Conservation (phyloP, 768 basidiomycete species). For the Pulveroboletus sp. region DNA sequence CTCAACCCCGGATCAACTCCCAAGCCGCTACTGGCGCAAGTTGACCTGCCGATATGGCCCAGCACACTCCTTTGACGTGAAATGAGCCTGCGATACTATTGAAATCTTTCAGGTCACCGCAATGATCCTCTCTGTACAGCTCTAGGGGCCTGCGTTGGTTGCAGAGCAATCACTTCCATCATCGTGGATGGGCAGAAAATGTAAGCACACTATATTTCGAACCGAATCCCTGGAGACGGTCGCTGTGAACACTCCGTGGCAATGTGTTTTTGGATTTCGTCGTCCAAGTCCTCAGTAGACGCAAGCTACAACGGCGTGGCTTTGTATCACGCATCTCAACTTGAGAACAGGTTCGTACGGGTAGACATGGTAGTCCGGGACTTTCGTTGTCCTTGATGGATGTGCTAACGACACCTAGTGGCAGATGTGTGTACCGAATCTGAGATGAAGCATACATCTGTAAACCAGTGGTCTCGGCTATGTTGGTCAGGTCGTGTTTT, state of each 20-base stretch:
- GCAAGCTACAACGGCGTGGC: neutral
- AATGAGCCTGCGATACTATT: neutral
- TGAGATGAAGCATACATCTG: neutral
- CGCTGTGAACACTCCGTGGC: neutral
- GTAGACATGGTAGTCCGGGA: neutral
- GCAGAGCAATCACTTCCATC: neutral
- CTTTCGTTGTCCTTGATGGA: neutral
- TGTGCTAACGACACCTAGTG: slow-evolving; percentile 9
- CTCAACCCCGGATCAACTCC: neutral
- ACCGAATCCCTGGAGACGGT: neutral
- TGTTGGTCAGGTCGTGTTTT: too few species aligned
- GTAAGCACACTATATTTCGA: neutral
- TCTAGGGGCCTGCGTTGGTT: neutral
- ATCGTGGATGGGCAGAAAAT: neutral
- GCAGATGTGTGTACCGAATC: neutral
- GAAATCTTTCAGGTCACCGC: neutral
- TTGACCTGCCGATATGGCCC: neutral
- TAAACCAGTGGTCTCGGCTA: too few species aligned
- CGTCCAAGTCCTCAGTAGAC: neutral
- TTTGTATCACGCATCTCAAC: neutral
- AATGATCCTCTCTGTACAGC: neutral
- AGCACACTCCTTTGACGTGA: neutral
- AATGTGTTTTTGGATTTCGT: neutral
- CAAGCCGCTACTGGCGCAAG: neutral
- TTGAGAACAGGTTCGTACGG: neutral